A percentile compares a stretch with the other conserved stretches of the same genome.
phyloP scores from a whole-genome alignment of 2,329 filamentous ascomycete genomes.

The Dothidotthia symphoricarpi region DNA sequence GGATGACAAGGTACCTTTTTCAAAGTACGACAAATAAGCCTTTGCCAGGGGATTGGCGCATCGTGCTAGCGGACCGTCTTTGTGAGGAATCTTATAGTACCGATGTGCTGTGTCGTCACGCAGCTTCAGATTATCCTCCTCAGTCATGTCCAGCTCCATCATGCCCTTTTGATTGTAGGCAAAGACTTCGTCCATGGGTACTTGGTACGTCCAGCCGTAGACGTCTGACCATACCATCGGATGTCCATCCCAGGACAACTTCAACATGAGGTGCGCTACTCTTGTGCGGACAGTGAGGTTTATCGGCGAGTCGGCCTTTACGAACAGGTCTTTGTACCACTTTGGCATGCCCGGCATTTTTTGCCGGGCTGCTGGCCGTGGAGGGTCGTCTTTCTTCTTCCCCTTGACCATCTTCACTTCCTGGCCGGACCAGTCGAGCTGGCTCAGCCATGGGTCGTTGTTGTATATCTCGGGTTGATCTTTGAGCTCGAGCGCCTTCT shows the following conservation, averaged over 20 bases:
- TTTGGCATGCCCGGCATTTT: constrained; percentile 93
- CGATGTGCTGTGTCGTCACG: constrained; percentile 63
- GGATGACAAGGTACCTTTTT: constrained; percentile 81
- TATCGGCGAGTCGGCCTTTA: constrained; percentile 66
- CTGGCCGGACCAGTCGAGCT: constrained; percentile 94
- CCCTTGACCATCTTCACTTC: constrained; percentile 88
- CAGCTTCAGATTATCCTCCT: constrained; percentile 64
- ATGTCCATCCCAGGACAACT: constrained; percentile 82
- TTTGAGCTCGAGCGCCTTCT: constrained; percentile 75
- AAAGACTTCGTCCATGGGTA: constrained; percentile 60
- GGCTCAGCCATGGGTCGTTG: constrained; percentile 84
- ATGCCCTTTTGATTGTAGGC: constrained; percentile 72
- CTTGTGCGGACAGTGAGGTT: constrained; percentile 81
- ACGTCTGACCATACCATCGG: constrained; percentile 91
- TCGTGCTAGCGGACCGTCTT: constrained; percentile 82
- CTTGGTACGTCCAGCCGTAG: constrained; percentile 88
- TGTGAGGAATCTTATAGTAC: constrained; percentile 95
- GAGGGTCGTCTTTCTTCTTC: constrained; percentile 80
- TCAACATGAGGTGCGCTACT: constrained; percentile 79
- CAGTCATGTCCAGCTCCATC: constrained; percentile 71
- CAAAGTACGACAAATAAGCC: constrained; percentile 85
- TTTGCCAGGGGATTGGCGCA: constrained; percentile 90
- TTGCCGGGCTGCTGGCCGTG: constrained; percentile 74
- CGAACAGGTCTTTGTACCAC: constrained; percentile 93
- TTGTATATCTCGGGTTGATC: constrained; percentile 66